phyloP scores from a whole-genome alignment of 2,329 filamentous ascomycete genomes.

The Tolypocladium amazonense region DNA sequence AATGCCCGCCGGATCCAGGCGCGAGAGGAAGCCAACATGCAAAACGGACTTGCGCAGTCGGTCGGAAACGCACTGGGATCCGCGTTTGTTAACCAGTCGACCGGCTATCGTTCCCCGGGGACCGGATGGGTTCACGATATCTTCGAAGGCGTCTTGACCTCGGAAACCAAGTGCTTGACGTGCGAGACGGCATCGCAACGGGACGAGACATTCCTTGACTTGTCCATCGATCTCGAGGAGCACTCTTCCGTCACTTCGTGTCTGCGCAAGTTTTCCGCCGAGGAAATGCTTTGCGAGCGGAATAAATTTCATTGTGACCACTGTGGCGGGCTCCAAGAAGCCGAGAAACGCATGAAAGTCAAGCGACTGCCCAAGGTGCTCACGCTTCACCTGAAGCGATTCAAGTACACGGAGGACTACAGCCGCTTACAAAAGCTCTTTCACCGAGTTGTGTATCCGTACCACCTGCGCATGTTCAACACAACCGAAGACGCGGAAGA shows the following conservation, averaged over 20 bases:
- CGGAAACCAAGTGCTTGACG: slow-evolving; percentile 90
- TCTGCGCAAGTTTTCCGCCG: slow-evolving; percentile 88
- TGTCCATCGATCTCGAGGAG: slow-evolving; percentile 91
- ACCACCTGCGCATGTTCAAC: slow-evolving; percentile 92
- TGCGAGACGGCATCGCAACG: slow-evolving; percentile 93
- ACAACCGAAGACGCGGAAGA: slow-evolving; percentile 93
- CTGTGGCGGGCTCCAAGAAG: slow-evolving; percentile 91
- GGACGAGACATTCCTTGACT: slow-evolving; percentile 89
- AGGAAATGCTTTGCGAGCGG: slow-evolving; percentile 95
- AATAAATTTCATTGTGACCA: slow-evolving; percentile 99
- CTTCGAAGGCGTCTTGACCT: slow-evolving; percentile 89
- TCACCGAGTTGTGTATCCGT: slow-evolving; percentile 93
- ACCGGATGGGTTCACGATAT: slow-evolving; percentile 94
- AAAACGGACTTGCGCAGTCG: slow-evolving; percentile 38
- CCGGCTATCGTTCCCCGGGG: slow-evolving; percentile 44
- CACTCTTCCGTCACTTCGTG: slow-evolving; percentile 96
- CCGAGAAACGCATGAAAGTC: slow-evolving; percentile 98
- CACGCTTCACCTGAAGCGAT: slow-evolving; percentile 87
- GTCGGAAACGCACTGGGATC: slow-evolving; percentile 29
- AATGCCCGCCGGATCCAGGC: slow-evolving; percentile 58
- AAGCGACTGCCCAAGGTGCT: slow-evolving; percentile 87
- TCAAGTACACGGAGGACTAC: slow-evolving; percentile 96
- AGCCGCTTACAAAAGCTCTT: slow-evolving; percentile 92
- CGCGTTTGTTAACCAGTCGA: slow-evolving; percentile 22
- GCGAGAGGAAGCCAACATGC: slow-evolving; percentile 27